Base-by-base conservation (phyloP, 2,329 filamentous ascomycete species). In the Penicillium sp. region DNA sequence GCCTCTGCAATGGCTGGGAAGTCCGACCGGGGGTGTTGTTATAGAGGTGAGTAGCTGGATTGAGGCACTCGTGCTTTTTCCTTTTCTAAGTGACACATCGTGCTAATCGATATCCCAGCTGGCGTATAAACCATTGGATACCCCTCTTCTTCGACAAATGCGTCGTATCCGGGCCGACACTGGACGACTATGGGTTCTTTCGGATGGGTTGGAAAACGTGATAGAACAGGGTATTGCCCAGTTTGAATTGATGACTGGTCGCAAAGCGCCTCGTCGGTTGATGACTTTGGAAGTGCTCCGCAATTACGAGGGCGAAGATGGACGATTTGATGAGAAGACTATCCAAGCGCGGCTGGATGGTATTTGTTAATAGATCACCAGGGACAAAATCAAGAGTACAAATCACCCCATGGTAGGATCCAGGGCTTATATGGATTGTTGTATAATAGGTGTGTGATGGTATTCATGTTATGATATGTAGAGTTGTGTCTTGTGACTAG, bases 161-260 rank as follows among this genome's bases (percentile, higher is more conserved):
- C 81, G 86, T 75, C 78, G 48, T 73, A 84, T 69, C 78, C 84
- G 18, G 76, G 84, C 51, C 77, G 81, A 59, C 81, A 89, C 36
- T 5, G 68, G 67, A 6, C 67, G 66, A 29, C 73, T 71, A 6
- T 92, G 89, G 89, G 86, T 91, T 0, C 80, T 89, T 16, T 84
- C 92, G 71, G 88, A 92, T 64, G 89, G 89, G 0, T 75, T 92
- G 11, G 89, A 92, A 63, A 80, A 92, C 43, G 72, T 93, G 13
- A 88, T 88, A 0, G 90, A 92, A 68, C 89, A 92, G 67, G 90
- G 87, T 0, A 90, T 90, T 71, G 89, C 89, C 1, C 89, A 92
- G 64, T 93, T 92, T 66, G 90, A 93, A 71, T 73, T 92, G 2
- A 91, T 92, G 68, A 92, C 89, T 0, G 89, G 89, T 0, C 79